Conservation (phyloP, 1,284 basidiomycete genomes). For the Xerocomus amazonicus region DNA sequence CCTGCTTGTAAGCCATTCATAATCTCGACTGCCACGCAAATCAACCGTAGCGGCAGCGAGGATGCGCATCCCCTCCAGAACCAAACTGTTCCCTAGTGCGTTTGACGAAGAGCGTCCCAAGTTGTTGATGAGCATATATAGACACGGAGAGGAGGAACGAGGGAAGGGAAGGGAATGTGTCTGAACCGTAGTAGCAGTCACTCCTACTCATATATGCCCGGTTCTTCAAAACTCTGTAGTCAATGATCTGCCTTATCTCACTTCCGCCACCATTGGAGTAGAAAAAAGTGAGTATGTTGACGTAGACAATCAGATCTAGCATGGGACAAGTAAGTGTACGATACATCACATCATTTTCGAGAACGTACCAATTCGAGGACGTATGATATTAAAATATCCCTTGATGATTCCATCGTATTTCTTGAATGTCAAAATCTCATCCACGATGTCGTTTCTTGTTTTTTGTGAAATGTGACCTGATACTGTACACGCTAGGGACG, state of each 20-base stretch:
- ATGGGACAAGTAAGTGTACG: neutral
- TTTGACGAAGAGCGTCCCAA: constrained; percentile 15
- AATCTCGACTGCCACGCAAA: constrained; percentile 14
- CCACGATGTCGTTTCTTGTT: constrained; percentile 23
- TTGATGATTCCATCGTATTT: constrained; percentile 20
- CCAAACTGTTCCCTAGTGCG: constrained; percentile 19
- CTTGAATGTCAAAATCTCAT: constrained; percentile 21
- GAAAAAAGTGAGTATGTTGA: constrained; percentile 23
- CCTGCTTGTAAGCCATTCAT: constrained; percentile 18
- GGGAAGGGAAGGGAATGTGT: constrained; percentile 23
- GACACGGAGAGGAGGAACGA: constrained; percentile 21
- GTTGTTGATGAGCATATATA: constrained; percentile 14
- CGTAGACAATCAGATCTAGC: constrained; percentile 21
- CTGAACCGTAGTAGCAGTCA: constrained; percentile 17
- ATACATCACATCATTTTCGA: neutral
- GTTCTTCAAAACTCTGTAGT: constrained; percentile 20
- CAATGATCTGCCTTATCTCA: constrained; percentile 19
- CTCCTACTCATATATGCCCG: constrained; percentile 23
- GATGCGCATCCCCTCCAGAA: constrained; percentile 21
- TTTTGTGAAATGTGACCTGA: constrained; percentile 13
- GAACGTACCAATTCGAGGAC: constrained; percentile 20
- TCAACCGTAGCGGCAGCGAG: constrained; percentile 12
- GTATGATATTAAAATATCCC: constrained; percentile 18
- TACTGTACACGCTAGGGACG: constrained; percentile 21
- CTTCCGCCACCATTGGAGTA: constrained; percentile 19